phyloP scores from a whole-genome alignment of 306 rosid species.

The Ormosia emarginata region DNA sequence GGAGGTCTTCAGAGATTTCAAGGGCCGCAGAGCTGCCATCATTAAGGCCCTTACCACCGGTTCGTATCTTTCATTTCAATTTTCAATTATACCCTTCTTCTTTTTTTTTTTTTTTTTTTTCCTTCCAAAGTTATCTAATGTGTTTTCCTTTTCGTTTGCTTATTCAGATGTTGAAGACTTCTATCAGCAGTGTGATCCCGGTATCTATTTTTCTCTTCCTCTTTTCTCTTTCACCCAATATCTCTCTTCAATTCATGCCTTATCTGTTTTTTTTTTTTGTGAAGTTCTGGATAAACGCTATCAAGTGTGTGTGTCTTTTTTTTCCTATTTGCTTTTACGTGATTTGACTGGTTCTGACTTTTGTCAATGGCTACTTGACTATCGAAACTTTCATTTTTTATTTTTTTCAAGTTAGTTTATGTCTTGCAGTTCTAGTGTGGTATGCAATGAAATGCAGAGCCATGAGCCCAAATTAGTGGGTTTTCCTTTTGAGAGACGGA shows the following conservation, averaged over 20 bases:
- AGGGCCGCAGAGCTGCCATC: constrained; percentile 63
- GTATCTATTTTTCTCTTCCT: constrained; percentile 7
- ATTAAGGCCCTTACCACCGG: constrained; percentile 69
- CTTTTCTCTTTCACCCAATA: neutral
- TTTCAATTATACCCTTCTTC: neutral
- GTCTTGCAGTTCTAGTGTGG: neutral
- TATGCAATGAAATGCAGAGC: neutral
- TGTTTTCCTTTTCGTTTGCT: neutral
- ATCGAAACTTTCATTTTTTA: neutral
- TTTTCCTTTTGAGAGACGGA: neutral
- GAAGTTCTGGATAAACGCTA: neutral
- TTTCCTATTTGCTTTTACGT: neutral
- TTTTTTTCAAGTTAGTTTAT: neutral
- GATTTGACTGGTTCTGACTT: neutral
- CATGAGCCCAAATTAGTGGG: neutral
- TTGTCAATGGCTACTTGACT: neutral
- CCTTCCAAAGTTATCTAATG: neutral
- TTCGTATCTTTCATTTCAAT: neutral
- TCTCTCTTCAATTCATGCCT: too few species aligned
- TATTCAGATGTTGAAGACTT: constrained; percentile 50
- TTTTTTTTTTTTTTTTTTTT: neutral
- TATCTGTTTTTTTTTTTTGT: too few species aligned
- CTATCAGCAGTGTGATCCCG: constrained; percentile 67
- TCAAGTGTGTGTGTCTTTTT: neutral
- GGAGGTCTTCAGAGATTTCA: constrained; percentile 63